Conservation (phyloP, 768 basidiomycete species). For the Xanthoconium purpureum region DNA sequence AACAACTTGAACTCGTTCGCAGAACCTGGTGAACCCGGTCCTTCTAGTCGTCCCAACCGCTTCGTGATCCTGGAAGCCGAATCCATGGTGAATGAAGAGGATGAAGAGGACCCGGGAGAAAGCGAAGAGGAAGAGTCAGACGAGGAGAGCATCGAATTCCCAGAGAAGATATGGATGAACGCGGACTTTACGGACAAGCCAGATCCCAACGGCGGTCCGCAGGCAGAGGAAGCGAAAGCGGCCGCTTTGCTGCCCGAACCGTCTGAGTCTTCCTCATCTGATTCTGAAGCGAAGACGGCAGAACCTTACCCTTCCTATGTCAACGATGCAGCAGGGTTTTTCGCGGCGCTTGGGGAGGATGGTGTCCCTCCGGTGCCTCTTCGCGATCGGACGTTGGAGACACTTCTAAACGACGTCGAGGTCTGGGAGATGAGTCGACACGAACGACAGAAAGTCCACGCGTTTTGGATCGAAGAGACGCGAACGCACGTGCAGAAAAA, state of each 20-base stretch:
- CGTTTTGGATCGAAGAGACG: slow-evolving; percentile 46
- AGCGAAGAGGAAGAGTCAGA: slow-evolving; percentile 9
- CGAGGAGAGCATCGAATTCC: slow-evolving; percentile 4
- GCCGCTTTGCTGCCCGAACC: not conserved
- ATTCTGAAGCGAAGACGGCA: not conserved
- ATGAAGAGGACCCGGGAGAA: not conserved
- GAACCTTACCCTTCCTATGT: slow-evolving; percentile 17
- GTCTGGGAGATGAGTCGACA: slow-evolving; percentile 54
- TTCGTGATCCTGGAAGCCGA: slow-evolving; percentile 14
- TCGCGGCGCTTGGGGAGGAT: slow-evolving; percentile 35
- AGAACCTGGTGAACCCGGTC: not conserved
- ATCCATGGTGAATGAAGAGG: not conserved
- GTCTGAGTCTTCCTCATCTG: no score
- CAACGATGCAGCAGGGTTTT: slow-evolving; percentile 33
- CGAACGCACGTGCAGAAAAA: slow-evolving; percentile 30
- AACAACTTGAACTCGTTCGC: accelerated
- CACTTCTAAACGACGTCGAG: slow-evolving; percentile 33
- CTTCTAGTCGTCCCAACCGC: slow-evolving; percentile 13
- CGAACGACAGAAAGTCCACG: slow-evolving; percentile 47
- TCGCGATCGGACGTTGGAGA: slow-evolving; percentile 35
- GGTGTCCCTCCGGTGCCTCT: slow-evolving; percentile 39
- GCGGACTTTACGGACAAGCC: not conserved
- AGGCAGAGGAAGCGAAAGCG: not conserved
- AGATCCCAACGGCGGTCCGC: not conserved
- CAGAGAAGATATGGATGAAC: slow-evolving; percentile 34